Evolutionary conservation across 495 filamentous ascomycete genomes (phyloP).

Genomic region (Lepraria neglecta): DNA sequence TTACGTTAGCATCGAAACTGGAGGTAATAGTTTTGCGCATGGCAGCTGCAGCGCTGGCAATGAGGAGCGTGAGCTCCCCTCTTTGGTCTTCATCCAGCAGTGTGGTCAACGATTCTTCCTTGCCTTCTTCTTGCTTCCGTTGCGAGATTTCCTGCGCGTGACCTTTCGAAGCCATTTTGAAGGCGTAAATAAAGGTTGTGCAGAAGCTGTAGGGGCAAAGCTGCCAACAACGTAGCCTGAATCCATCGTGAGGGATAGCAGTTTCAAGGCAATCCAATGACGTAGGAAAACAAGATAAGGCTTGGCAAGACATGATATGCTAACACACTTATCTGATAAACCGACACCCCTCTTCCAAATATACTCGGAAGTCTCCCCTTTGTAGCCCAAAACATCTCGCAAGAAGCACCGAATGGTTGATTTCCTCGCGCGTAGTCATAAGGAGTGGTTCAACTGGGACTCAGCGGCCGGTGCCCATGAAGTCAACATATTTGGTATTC

Average conservation of each 20-base stretch:
- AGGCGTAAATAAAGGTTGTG: no score
- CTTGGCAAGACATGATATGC: no score
- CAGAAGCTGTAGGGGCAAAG: neutral
- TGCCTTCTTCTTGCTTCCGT: conserved; percentile 6
- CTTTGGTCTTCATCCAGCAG: conserved; percentile 25
- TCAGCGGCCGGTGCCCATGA: no score
- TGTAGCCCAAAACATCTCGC: no score
- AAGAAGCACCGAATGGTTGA: no score
- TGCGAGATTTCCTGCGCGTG: neutral
- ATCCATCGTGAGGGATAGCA: neutral
- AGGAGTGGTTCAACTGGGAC: no score
- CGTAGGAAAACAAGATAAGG: neutral
- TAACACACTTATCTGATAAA: no score
- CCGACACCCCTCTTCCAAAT: no score
- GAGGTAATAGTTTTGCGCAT: conserved; percentile 41
- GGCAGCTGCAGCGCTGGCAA: conserved; percentile 38
- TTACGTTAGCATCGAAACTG: conserved; percentile 34
- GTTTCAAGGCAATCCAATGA: conserved; percentile 14
- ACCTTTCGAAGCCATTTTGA: neutral
- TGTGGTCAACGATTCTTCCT: conserved; percentile 18
- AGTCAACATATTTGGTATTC: no score
- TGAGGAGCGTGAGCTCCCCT: conserved; percentile 32
- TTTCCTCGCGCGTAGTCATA: no score
- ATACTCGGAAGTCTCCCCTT: no score
- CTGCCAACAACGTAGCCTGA: no score